Evolutionary conservation across 2,329 filamentous ascomycete genomes (phyloP).

Genomic region (Pseudodiploospora longispora): DNA sequence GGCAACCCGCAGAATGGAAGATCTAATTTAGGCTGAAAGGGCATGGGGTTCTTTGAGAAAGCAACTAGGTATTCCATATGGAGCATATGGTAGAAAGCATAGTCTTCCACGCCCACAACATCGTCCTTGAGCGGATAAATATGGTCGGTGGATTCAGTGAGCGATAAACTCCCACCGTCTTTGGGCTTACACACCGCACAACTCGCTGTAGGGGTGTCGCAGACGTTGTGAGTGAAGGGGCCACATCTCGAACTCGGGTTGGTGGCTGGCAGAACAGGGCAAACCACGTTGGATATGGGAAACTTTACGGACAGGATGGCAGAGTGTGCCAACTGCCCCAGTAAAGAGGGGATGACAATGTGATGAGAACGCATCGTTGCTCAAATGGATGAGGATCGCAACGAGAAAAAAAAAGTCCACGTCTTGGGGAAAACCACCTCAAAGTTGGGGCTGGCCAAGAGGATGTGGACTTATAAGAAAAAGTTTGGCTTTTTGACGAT

Average conservation of each 20-base stretch:
- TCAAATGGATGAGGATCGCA: no score
- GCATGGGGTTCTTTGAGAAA: constrained; percentile 1
- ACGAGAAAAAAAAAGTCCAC: no score
- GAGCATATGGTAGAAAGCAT: background rate
- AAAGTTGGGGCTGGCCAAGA: no score
- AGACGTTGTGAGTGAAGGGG: background rate
- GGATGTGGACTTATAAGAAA: no score
- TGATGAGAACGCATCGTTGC: no score
- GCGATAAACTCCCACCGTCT: background rate
- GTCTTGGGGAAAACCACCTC: no score
- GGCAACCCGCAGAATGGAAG: background rate
- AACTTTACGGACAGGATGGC: background rate
- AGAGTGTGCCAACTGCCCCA: no score
- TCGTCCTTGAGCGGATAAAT: background rate
- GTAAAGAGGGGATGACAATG: no score
- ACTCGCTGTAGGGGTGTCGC: background rate
- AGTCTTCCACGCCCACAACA: background rate
- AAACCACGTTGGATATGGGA: background rate
- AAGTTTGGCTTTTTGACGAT: no score
- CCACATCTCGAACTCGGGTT: background rate
- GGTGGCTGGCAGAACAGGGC: background rate
- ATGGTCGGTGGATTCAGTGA: background rate
- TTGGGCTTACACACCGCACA: background rate
- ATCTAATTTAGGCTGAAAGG: background rate
- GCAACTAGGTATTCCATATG: background rate